These are phyloP conservation scores for Pelargonium nanum DNA, from an alignment of 345 rosid genomes.

Conservation along the genomic window DNA sequence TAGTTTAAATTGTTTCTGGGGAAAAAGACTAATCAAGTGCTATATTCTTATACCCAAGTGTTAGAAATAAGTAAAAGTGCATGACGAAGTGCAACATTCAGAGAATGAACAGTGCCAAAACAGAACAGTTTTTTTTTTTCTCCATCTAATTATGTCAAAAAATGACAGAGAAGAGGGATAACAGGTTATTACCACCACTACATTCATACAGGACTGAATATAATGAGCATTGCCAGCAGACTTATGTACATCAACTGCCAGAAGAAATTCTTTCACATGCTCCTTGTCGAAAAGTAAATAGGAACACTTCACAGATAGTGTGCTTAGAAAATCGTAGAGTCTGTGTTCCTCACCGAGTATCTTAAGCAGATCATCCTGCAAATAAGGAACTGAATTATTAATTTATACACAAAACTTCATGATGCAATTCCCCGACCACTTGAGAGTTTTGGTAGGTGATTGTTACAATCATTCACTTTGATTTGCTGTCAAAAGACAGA, in stretches of 20 bases:
- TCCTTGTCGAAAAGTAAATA: constrained; percentile 83
- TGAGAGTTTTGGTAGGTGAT: no score
- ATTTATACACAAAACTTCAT: not conserved
- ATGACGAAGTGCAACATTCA: not conserved
- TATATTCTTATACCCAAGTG: not conserved
- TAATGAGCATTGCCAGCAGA: constrained; percentile 42
- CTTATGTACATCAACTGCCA: constrained; percentile 52
- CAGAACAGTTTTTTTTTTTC: not conserved
- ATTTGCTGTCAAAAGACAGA: no score
- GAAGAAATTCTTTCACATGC: constrained; percentile 68
- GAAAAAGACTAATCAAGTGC: no score
- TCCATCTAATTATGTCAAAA: not conserved
- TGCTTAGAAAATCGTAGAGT: constrained; percentile 77
- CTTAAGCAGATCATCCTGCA: constrained; percentile 86
- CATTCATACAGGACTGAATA: constrained; percentile 67
- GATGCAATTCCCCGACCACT: not conserved
- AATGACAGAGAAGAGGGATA: not conserved
- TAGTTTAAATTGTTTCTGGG: no score
- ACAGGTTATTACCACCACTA: constrained; percentile 68
- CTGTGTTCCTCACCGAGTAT: constrained; percentile 81
- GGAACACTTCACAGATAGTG: constrained; percentile 75
- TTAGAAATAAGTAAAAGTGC: no score
- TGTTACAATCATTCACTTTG: not conserved
- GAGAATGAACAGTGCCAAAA: not conserved
- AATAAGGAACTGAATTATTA: constrained; percentile 9